Percentiles rank a stretch among this genome's conserved stretches.
Conservation (phyloP, 2,329 filamentous ascomycete genomes). For the Neopestalotiopsis rosae region DNA sequence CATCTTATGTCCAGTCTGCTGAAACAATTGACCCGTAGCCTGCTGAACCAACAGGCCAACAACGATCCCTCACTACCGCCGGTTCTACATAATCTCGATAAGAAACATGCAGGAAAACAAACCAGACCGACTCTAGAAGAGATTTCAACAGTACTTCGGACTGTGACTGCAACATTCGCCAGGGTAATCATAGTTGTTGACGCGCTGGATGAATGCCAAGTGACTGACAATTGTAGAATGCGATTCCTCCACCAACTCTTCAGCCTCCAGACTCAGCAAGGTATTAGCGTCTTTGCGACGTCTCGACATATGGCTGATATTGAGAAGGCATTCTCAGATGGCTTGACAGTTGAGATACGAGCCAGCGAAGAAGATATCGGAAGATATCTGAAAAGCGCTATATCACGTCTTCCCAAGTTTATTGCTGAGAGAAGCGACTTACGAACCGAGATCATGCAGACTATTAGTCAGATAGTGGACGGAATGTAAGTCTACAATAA, state of each 20-base stretch:
- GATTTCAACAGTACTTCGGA: slow-evolving; percentile 24
- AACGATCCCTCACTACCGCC: too few species aligned
- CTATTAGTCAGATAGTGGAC: slow-evolving; percentile 20
- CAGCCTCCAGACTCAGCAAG: slow-evolving; percentile 20
- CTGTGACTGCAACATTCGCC: slow-evolving; percentile 27
- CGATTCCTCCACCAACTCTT: slow-evolving; percentile 26
- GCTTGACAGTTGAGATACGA: slow-evolving; percentile 33
- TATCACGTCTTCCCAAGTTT: slow-evolving; percentile 21
- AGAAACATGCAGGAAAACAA: too few species aligned
- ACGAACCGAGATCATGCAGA: neutral
- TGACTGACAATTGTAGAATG: slow-evolving; percentile 15
- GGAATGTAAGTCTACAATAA: slow-evolving; percentile 39
- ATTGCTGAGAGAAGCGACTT: slow-evolving; percentile 3
- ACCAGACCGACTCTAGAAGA: slow-evolving; percentile 32
- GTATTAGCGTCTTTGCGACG: slow-evolving; percentile 30
- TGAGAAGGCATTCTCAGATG: slow-evolving; percentile 21
- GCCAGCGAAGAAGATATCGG: slow-evolving; percentile 38
- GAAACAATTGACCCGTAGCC: slow-evolving; percentile 40
- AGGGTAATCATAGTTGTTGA: slow-evolving; percentile 30
- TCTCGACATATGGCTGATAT: slow-evolving; percentile 31
- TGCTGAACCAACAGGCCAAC: too few species aligned
- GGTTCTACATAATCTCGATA: too few species aligned
- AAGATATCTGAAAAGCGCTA: slow-evolving; percentile 32
- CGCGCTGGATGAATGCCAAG: slow-evolving; percentile 29
- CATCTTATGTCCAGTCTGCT: slow-evolving; percentile 40